Percentiles rank a stretch among this genome's conserved stretches.
Conservation (phyloP, 1,284 basidiomycete genomes). For the Xerocomus minutiporus region DNA sequence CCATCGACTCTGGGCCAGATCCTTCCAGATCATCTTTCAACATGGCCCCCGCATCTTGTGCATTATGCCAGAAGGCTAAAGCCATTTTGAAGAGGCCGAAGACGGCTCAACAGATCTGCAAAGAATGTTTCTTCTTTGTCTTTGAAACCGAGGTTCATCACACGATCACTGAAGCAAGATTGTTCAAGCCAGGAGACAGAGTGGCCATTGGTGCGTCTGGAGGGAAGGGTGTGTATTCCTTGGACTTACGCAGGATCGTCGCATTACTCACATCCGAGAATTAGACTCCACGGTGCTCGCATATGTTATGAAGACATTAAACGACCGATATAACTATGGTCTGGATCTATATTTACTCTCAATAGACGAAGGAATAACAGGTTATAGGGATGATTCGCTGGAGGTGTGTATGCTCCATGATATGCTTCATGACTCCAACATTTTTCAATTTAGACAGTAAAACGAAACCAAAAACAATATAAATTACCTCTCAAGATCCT, state of each 20-base stretch:
- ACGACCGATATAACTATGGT: conserved; percentile 91
- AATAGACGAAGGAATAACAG: conserved; percentile 98
- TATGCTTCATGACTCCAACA: conserved; percentile 3
- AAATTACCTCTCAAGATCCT: conserved; percentile 93
- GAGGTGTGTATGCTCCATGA: conserved; percentile 55
- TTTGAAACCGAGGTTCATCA: conserved; percentile 99
- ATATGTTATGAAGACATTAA: conserved; percentile 93
- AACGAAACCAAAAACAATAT: conserved; percentile 95
- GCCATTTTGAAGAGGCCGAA: conserved; percentile 95
- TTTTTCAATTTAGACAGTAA: conserved; percentile 74
- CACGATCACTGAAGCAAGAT: conserved; percentile 76
- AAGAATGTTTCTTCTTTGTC: conserved; percentile 92
- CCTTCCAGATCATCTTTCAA: neutral
- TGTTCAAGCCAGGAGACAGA: conserved; percentile 89
- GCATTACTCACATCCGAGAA: conserved; percentile 2
- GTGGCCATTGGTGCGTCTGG: conserved; percentile 98
- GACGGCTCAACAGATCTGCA: conserved; percentile 96
- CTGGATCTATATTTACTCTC: conserved; percentile 90
- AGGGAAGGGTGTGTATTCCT: conserved; percentile 73
- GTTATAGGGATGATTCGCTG: conserved; percentile 95
- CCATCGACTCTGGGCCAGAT: too few species aligned
- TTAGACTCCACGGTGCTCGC: conserved; percentile 97
- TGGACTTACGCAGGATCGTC: neutral
- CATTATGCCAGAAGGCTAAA: conserved; percentile 69
- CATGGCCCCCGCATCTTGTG: conserved; percentile 71